These are phyloP conservation scores for Rutstroemia sp. DNA, from an alignment of 2,329 filamentous ascomycete species.

Conservation along the genomic window DNA sequence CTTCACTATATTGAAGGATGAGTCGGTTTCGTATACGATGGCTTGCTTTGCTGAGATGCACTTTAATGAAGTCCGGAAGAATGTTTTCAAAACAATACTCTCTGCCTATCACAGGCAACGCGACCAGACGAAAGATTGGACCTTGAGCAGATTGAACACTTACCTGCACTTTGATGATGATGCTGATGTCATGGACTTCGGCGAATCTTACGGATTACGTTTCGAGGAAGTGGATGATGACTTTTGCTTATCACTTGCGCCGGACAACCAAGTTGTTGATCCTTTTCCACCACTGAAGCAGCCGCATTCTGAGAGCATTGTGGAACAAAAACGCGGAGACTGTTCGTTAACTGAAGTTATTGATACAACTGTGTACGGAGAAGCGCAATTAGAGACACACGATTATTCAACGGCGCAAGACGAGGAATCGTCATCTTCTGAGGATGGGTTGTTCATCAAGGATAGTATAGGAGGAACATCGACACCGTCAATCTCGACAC, in stretches of 20 bases:
- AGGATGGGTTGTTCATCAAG: slow-evolving; percentile 23
- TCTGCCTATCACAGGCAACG: slow-evolving; percentile 49
- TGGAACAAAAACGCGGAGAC: slow-evolving; percentile 52
- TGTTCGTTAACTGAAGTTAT: slow-evolving; percentile 48
- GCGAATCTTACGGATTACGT: slow-evolving; percentile 47
- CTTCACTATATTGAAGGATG: slow-evolving; percentile 52
- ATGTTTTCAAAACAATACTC: slow-evolving; percentile 48
- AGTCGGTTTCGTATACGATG: slow-evolving; percentile 58
- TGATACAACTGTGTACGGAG: slow-evolving; percentile 45
- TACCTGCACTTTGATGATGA: slow-evolving; percentile 62
- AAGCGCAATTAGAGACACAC: slow-evolving; percentile 11
- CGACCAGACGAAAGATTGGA: slow-evolving; percentile 53
- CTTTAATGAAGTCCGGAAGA: slow-evolving; percentile 53
- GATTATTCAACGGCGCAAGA: background rate
- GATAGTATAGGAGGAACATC: slow-evolving; percentile 10
- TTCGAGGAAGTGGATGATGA: slow-evolving; percentile 38
- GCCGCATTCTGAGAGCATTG: slow-evolving; percentile 46
- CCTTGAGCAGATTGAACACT: slow-evolving; percentile 45
- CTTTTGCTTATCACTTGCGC: slow-evolving; percentile 28
- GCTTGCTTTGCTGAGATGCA: slow-evolving; percentile 63
- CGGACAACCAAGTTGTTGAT: slow-evolving; percentile 20
- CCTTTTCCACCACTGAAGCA: slow-evolving; percentile 46
- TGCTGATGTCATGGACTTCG: slow-evolving; percentile 58
- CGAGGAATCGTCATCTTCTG: slow-evolving; percentile 30
- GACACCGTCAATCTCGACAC: background rate